Percentiles rank a stretch among this genome's conserved stretches.
phyloP scores from a whole-genome alignment of 192 early-diverging fungal species.

The Backusella tuberculispora region DNA sequence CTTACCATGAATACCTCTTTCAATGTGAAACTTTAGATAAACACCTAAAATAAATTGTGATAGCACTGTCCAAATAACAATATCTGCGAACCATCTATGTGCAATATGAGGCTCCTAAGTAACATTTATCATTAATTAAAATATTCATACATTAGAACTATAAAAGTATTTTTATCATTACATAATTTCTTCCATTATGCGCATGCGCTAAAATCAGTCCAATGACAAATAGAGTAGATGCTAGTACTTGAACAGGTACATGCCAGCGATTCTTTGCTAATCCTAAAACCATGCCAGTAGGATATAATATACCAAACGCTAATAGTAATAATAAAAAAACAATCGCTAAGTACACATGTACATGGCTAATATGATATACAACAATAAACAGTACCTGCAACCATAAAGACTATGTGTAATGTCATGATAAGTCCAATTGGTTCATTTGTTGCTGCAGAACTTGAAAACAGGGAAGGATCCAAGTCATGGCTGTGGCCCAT shows the following conservation, averaged over 20 bases:
- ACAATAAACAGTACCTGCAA: conserved; percentile 24
- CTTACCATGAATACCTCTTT: conserved; percentile 54
- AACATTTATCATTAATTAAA: background rate
- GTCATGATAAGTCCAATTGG: conserved; percentile 40
- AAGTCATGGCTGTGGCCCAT: conserved; percentile 37
- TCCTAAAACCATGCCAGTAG: conserved; percentile 59
- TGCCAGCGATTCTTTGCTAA: conserved; percentile 60
- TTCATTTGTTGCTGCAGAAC: conserved; percentile 37
- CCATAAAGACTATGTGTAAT: conserved; percentile 37
- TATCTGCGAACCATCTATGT: conserved; percentile 64
- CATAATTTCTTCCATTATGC: conserved; percentile 64
- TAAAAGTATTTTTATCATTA: conserved; percentile 14
- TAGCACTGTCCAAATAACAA: conserved; percentile 58
- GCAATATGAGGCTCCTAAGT: conserved; percentile 54
- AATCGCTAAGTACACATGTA: background rate
- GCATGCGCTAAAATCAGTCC: conserved; percentile 67
- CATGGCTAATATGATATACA: background rate
- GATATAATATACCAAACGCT: conserved; percentile 45
- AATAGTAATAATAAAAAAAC: background rate
- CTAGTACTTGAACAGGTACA: conserved; percentile 62
- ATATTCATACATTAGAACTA: background rate
- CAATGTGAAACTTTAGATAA: conserved; percentile 66
- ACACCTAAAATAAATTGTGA: conserved; percentile 56
- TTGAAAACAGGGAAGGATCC: conserved; percentile 29
- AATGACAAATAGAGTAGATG: conserved; percentile 45